These are phyloP conservation scores for Paraphaeosphaeria sporulosa DNA, from an alignment of 2,329 filamentous ascomycete genomes.

Conservation along the genomic window DNA sequence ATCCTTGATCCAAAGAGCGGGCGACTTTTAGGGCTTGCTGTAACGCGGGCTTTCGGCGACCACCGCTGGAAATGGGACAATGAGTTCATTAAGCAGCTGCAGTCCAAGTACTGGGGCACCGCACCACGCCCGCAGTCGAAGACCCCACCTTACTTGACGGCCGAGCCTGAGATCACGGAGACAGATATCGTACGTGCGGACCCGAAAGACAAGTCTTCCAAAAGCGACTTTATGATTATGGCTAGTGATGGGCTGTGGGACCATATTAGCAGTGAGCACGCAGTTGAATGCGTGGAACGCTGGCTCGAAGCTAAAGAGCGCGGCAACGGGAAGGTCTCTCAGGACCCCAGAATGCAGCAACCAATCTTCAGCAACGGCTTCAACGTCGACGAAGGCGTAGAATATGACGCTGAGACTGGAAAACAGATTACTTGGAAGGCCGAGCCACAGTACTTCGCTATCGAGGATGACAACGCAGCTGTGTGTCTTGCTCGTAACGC, in stretches of 20 bases:
- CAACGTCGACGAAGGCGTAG: slow-evolving; percentile 41
- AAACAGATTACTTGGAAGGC: slow-evolving; percentile 52
- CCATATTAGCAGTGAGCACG: slow-evolving; percentile 63
- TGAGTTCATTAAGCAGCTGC: slow-evolving; percentile 55
- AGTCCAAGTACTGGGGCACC: slow-evolving; percentile 60
- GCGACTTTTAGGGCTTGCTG: slow-evolving; percentile 66
- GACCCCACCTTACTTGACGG: slow-evolving; percentile 73
- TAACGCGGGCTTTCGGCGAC: slow-evolving; percentile 74
- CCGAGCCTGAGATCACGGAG: slow-evolving; percentile 69
- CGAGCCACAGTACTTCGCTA: slow-evolving; percentile 54
- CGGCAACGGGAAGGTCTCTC: slow-evolving; percentile 25
- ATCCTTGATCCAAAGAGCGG: slow-evolving; percentile 63
- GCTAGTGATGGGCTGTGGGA: slow-evolving; percentile 75
- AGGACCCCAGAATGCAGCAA: slow-evolving; percentile 24
- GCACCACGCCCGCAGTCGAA: slow-evolving; percentile 53
- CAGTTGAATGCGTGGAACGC: slow-evolving; percentile 63
- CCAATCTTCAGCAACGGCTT: slow-evolving; percentile 19
- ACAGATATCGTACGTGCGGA: slow-evolving; percentile 57
- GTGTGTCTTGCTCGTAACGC: slow-evolving; percentile 62
- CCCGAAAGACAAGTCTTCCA: slow-evolving; percentile 23
- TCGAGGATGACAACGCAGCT: slow-evolving; percentile 60
- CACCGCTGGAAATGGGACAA: slow-evolving; percentile 71
- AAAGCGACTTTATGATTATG: slow-evolving; percentile 67
- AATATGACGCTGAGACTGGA: slow-evolving; percentile 43
- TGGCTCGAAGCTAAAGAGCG: slow-evolving; percentile 60